Percentiles rank a stretch among this genome's conserved stretches.
Conservation (phyloP, 805 yeast species). For the Hyphopichia homilentoma region DNA sequence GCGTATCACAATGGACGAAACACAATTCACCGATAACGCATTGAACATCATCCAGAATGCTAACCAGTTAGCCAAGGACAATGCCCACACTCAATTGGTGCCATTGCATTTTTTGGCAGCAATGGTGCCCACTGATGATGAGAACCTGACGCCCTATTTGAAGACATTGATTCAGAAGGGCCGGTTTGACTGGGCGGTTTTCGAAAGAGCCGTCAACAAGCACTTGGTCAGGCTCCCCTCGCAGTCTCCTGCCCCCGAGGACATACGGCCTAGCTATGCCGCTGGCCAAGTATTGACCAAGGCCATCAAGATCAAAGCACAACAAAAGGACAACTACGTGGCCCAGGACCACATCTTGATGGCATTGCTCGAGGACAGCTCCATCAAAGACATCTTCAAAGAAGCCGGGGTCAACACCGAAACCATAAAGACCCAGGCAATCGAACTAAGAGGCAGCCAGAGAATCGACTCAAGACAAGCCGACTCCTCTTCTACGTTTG, state of each 20-base stretch:
- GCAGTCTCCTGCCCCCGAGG: slow-evolving; percentile 86
- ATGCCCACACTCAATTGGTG: slow-evolving; percentile 51
- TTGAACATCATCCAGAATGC: slow-evolving; percentile 77
- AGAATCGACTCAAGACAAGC: slow-evolving; percentile 92
- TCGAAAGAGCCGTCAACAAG: slow-evolving; percentile 77
- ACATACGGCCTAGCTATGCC: slow-evolving; percentile 71
- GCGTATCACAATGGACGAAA: slow-evolving; percentile 45
- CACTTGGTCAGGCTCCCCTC: slow-evolving; percentile 81
- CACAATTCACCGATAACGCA: slow-evolving; percentile 94
- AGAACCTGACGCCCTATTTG: slow-evolving; percentile 59
- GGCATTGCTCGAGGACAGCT: slow-evolving; percentile 77
- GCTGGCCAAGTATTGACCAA: slow-evolving; percentile 69
- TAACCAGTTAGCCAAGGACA: slow-evolving; percentile 75
- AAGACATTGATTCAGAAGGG: slow-evolving; percentile 83
- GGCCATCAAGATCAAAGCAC: slow-evolving; percentile 73
- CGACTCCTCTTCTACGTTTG: slow-evolving; percentile 80
- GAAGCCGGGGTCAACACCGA: slow-evolving; percentile 67
- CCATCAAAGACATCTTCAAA: slow-evolving; percentile 67
- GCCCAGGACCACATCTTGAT: slow-evolving; percentile 93
- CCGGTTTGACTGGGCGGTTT: slow-evolving; percentile 78
- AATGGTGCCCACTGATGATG: slow-evolving; percentile 84
- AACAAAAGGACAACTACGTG: slow-evolving; percentile 85
- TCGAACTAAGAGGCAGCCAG: slow-evolving; percentile 81
- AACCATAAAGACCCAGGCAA: slow-evolving; percentile 71
- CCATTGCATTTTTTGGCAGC: slow-evolving; percentile 90